Evolutionary conservation across 1,139 yeast genomes (phyloP).

Genomic region (Candida sp.): DNA sequence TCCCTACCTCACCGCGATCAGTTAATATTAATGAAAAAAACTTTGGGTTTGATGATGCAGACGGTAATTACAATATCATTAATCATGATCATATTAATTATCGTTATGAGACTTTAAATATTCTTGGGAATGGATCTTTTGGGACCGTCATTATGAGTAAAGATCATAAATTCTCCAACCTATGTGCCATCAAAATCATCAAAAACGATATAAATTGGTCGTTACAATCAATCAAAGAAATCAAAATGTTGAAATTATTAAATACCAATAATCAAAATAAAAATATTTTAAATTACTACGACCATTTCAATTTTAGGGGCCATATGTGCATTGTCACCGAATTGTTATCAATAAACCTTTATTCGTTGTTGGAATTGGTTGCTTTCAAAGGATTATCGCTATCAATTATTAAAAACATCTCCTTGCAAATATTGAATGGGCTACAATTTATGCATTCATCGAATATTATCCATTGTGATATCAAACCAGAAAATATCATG

Average conservation of each 20-base stretch:
- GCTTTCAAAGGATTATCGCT: constrained; percentile 60
- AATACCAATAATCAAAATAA: constrained; percentile 11
- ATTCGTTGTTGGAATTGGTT: constrained; percentile 60
- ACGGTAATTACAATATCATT: constrained; percentile 58
- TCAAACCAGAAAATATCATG: constrained; percentile 71
- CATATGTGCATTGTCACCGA: constrained; percentile 85
- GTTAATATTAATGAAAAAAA: constrained; percentile 46
- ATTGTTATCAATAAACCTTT: constrained; percentile 63
- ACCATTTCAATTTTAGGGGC: constrained; percentile 77
- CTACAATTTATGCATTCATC: constrained; percentile 55
- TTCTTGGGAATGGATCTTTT: constrained; percentile 79
- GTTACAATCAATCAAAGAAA: constrained; percentile 76
- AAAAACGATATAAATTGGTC: constrained; percentile 75
- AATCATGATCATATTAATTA: constrained; percentile 74
- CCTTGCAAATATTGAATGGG: constrained; percentile 57
- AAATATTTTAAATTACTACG: constrained; percentile 50
- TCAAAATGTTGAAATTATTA: constrained; percentile 59
- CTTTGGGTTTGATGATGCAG: constrained; percentile 72
- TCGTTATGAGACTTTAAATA: constrained; percentile 58
- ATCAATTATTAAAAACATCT: constrained; percentile 46
- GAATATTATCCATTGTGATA: constrained; percentile 73
- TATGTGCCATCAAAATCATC: constrained; percentile 74
- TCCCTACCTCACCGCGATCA: constrained; percentile 19
- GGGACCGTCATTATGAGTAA: constrained; percentile 73
- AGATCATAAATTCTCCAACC: constrained; percentile 58